Conservation (phyloP, 345 rosid genomes). For the Sisymbrium altissimum region DNA sequence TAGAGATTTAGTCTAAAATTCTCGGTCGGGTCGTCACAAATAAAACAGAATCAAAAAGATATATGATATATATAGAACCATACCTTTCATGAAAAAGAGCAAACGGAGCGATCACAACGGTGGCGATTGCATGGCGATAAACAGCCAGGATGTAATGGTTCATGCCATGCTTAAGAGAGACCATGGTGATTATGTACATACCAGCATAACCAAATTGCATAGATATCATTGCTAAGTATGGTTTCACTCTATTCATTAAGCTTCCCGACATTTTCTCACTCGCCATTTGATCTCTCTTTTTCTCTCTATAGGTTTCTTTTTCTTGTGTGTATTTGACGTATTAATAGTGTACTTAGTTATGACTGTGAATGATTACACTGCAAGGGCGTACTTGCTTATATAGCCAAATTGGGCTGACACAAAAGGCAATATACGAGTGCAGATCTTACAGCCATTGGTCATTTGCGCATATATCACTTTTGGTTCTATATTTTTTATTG, state of each 20-base stretch:
- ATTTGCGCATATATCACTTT: constrained; percentile 10
- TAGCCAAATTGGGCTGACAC: constrained; percentile 34
- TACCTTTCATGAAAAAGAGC: constrained; percentile 83
- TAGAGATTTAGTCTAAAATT: neutral
- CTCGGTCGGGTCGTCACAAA: neutral
- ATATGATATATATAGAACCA: neutral
- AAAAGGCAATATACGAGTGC: constrained; percentile 31
- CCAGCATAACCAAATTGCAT: constrained; percentile 92
- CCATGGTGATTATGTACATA: constrained; percentile 76
- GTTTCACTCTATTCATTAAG: constrained; percentile 47
- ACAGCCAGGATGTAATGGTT: constrained; percentile 69
- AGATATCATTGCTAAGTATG: constrained; percentile 68
- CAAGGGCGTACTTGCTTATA: constrained; percentile 29
- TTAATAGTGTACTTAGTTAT: constrained; percentile 6
- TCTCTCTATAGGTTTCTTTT: constrained; percentile 10
- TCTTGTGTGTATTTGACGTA: constrained; percentile 12
- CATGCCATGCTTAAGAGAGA: constrained; percentile 77
- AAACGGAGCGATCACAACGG: constrained; percentile 68
- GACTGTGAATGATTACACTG: constrained; percentile 21
- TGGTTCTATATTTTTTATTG: neutral
- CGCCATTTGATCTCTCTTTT: constrained; percentile 7
- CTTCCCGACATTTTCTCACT: constrained; percentile 33
- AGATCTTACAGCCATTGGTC: constrained; percentile 21
- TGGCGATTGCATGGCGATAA: constrained; percentile 80
- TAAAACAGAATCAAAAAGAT: neutral